Percentiles rank a stretch among this genome's conserved stretches.
phyloP scores from a whole-genome alignment of 805 yeast genomes.

The Saccharomycopsis malanga region DNA sequence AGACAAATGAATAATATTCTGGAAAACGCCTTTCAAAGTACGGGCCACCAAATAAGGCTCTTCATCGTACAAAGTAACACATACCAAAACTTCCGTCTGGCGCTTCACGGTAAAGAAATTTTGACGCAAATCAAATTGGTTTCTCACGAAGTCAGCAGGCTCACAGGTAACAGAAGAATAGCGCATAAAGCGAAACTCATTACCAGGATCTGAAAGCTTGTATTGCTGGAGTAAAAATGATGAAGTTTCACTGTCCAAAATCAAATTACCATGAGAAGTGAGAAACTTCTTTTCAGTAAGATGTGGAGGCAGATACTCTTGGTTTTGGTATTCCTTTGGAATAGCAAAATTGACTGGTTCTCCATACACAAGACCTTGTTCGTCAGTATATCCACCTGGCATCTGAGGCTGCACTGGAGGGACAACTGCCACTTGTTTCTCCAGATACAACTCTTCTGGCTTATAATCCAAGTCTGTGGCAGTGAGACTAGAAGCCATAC shows the following conservation, averaged over 20 bases:
- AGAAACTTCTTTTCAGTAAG: conserved; percentile 7
- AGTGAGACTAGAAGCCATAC: conserved; percentile 1
- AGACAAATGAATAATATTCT: conserved; percentile 70
- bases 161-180: conserved; percentile 93
- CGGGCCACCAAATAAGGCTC: conserved; percentile 74
- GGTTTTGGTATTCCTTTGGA: neutral
- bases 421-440: neutral
- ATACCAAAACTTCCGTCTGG: conserved; percentile 77
- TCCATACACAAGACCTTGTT: neutral
- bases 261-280: conserved; percentile 59
- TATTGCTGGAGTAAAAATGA: conserved; percentile 50
- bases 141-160: conserved; percentile 57
- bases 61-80: conserved; percentile 87
- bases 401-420: neutral
- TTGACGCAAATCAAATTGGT: conserved; percentile 77
- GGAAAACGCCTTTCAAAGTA: conserved; percentile 85
- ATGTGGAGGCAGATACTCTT: neutral
- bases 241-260: conserved; percentile 83
- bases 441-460: neutral
- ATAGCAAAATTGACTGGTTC: neutral
- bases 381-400: neutral
- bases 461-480: conserved; percentile 1
- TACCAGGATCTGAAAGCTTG: conserved; percentile 34
- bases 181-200: conserved; percentile 81
- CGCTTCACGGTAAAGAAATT: conserved; percentile 71